Evolutionary conservation across 2,329 filamentous ascomycete genomes (phyloP).

Genomic region (Coniochaeta prunicola): DNA sequence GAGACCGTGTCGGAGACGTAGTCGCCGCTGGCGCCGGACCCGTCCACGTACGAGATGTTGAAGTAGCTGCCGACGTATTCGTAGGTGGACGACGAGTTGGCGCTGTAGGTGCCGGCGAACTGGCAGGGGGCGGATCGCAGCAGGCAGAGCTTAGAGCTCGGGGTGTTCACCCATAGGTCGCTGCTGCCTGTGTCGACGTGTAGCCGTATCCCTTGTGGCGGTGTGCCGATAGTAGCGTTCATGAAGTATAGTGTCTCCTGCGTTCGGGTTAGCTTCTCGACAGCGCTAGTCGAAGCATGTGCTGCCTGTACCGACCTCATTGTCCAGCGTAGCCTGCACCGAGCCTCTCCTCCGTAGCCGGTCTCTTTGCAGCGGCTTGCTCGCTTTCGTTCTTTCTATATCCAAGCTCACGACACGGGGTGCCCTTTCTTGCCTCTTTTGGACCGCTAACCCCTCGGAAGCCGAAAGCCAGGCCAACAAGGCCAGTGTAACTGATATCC

Average conservation of each 20-base stretch:
- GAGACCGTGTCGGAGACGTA: conserved; percentile 70
- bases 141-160: conserved; percentile 52
- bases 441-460: conserved; percentile 19
- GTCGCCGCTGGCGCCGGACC: conserved; percentile 68
- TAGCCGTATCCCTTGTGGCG: conserved; percentile 47
- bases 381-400: conserved; percentile 30
- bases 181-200: conserved; percentile 64
- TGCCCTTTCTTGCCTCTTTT: conserved; percentile 20
- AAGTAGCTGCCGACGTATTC: conserved; percentile 66
- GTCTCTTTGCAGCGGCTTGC: conserved; percentile 36
- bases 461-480: conserved; percentile 19
- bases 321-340: conserved; percentile 42
- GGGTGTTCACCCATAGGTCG: conserved; percentile 65
- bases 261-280: not conserved
- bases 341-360: conserved; percentile 37
- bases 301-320: conserved; percentile 35
- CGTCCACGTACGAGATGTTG: conserved; percentile 84
- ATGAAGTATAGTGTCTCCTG: conserved; percentile 58
- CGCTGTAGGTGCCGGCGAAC: conserved; percentile 57
- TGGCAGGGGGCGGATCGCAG: conserved; percentile 43
- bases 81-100: conserved; percentile 71
- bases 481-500: conserved; percentile 20
- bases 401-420: conserved; percentile 39
- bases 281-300: too few relatives aligned
- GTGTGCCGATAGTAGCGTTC: conserved; percentile 57